Conservation (phyloP, 495 filamentous ascomycete species). For the Beverwykella pulmonaria region DNA sequence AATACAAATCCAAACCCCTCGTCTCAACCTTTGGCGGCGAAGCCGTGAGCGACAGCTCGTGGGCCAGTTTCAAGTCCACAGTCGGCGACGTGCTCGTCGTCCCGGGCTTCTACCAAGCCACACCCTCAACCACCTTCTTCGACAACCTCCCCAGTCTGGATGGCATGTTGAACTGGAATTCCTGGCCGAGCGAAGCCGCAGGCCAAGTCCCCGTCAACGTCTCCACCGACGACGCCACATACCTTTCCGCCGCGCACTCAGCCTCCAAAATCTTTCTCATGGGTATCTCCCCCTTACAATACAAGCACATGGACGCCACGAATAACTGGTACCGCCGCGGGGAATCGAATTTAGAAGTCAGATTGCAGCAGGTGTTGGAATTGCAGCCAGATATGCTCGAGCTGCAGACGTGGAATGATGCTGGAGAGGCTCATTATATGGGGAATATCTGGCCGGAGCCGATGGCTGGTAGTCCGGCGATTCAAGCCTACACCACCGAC, state of each 20-base stretch:
- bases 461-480: conserved; percentile 3
- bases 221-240: conserved; percentile 17
- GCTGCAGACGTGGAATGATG: conserved; percentile 31
- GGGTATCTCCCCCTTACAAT: conserved; percentile 29
- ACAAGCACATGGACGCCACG: conserved; percentile 19
- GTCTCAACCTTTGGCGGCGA: conserved; percentile 31
- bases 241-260: conserved; percentile 3
- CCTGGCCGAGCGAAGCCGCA: conserved; percentile 1
- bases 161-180: conserved; percentile 29
- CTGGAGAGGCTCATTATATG: conserved; percentile 26
- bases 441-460: conserved; percentile 27
- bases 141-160: conserved; percentile 1
- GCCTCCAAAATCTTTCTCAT: conserved; percentile 25
- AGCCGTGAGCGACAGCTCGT: conserved; percentile 1
- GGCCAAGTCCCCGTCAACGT: conserved; percentile 7
- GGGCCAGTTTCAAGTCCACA: conserved; percentile 17
- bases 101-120: conserved; percentile 24
- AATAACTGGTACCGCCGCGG: conserved; percentile 30
- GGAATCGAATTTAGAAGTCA: conserved; percentile 21
- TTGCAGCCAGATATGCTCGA: conserved; percentile 29
- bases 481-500: conserved; percentile 15
- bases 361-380: conserved; percentile 14
- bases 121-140: conserved; percentile 6
- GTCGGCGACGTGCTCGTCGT: conserved; percentile 18
- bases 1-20: conserved; percentile 20